These are phyloP conservation scores for Apiotrichum brassicae DNA, from an alignment of 1,284 basidiomycete genomes.

Conservation along the genomic window DNA sequence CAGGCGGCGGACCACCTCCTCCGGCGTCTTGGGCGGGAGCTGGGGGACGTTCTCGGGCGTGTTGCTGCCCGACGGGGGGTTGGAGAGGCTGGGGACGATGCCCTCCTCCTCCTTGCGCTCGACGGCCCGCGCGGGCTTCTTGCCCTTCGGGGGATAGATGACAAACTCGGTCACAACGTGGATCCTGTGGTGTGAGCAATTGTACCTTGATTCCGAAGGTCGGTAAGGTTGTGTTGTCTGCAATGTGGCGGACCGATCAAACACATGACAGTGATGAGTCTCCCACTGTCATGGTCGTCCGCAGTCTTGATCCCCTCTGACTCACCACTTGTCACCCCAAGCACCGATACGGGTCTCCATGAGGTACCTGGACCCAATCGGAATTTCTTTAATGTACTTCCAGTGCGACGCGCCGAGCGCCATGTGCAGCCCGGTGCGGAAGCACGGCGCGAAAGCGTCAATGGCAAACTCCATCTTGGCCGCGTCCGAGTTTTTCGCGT, in stretches of 20 bases:
- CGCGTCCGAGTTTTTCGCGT: constrained; percentile 51
- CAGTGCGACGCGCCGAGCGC: constrained; percentile 68
- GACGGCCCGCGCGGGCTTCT: constrained; percentile 17
- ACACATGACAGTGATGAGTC: background rate
- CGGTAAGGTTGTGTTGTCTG: too few relatives aligned
- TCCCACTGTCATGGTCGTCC: too few relatives aligned
- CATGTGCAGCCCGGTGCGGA: constrained; percentile 60
- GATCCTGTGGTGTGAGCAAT: constrained; percentile 48
- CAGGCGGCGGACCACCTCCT: constrained; percentile 5
- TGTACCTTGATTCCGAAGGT: background rate
- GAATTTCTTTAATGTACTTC: constrained; percentile 70
- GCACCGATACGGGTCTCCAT: constrained; percentile 60
- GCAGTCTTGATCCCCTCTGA: too few relatives aligned
- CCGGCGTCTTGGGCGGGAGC: constrained; percentile 3
- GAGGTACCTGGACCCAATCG: constrained; percentile 63
- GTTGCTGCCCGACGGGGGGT: constrained; percentile 9
- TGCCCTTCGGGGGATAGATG: constrained; percentile 52
- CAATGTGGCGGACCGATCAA: too few relatives aligned
- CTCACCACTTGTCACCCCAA: constrained; percentile 83
- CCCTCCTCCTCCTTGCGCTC: constrained; percentile 14
- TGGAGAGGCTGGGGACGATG: constrained; percentile 9
- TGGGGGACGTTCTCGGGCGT: constrained; percentile 7
- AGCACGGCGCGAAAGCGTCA: constrained; percentile 58
- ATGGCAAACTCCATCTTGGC: constrained; percentile 52
- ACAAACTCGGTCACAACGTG: constrained; percentile 63